Conservation (phyloP, 371 early-diverging fungal species). For the Mortierella sp. region DNA sequence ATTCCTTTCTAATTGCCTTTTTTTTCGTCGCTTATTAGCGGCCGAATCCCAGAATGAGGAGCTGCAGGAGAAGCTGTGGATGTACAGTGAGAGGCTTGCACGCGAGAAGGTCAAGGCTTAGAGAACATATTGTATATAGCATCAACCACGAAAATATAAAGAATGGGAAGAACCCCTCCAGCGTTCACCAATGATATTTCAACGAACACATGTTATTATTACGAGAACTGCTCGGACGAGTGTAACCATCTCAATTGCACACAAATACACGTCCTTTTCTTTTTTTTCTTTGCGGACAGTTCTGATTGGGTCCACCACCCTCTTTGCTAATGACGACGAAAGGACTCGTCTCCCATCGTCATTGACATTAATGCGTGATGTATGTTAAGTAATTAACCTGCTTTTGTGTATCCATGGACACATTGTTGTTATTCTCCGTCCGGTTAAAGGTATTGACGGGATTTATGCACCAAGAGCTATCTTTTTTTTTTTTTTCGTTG, state of each 20-base stretch:
- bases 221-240: too few species aligned
- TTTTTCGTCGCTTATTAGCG: conserved; percentile 23
- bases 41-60: conserved; percentile 43
- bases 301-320: background rate
- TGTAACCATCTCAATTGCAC: too few species aligned
- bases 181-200: too few species aligned
- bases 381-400: background rate
- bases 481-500: background rate
- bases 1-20: background rate
- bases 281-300: background rate
- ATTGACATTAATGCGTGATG: background rate
- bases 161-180: too few species aligned
- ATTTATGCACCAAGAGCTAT: background rate
- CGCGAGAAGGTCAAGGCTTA: conserved; percentile 52
- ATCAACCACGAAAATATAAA: background rate
- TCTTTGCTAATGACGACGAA: background rate
- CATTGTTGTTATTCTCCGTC: background rate
- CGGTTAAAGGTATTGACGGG: background rate
- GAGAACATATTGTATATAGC: background rate
- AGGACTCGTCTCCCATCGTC: background rate
- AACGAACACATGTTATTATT: too few species aligned
- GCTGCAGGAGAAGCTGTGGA: conserved; percentile 61
- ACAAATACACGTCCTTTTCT: background rate
- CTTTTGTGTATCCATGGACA: background rate
- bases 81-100: conserved; percentile 58